These are phyloP conservation scores for Zygosaccharomyces sapae DNA, from an alignment of 1,139 yeast genomes.

Conservation along the genomic window DNA sequence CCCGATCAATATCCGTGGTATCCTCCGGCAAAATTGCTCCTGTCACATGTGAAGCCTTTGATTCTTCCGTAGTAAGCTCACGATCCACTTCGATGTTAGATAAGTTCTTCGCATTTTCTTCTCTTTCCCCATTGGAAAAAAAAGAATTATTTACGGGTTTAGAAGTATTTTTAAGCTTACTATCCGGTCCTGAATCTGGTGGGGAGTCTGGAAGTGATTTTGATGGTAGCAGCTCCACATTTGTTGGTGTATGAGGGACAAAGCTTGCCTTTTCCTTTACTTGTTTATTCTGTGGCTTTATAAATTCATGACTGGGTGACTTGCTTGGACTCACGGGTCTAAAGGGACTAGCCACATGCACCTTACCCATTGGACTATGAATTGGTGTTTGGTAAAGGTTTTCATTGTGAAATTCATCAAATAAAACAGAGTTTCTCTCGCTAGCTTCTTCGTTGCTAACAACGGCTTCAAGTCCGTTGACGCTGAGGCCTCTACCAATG, in stretches of 20 bases:
- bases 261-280: neutral
- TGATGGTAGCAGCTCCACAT: neutral
- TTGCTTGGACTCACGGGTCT: conserved; percentile 18
- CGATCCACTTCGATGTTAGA: neutral
- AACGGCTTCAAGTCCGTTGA: conserved; percentile 14
- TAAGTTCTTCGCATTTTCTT: conserved; percentile 1
- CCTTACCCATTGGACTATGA: conserved; percentile 10
- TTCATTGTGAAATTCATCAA: conserved; percentile 3
- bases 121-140: conserved; percentile 1
- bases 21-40: neutral
- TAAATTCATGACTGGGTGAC: neutral
- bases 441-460: conserved; percentile 11
- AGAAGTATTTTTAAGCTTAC: neutral
- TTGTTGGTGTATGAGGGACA: neutral
- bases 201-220: conserved; percentile 1
- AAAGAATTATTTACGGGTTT: neutral
- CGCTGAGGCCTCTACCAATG: conserved; percentile 16
- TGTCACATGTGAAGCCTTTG: too few species aligned
- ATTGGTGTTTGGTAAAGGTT: conserved; percentile 2
- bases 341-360: conserved; percentile 29
- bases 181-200: conserved; percentile 1
- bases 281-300: neutral
- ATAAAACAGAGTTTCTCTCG: conserved; percentile 7
- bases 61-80: too few species aligned
- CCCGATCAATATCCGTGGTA: neutral